A percentile compares a stretch with the other conserved stretches of the same genome.
These are phyloP conservation scores for Elongisporangium prolatum DNA, from an alignment of 352 stramenopile genomes.

Conservation along the genomic window DNA sequence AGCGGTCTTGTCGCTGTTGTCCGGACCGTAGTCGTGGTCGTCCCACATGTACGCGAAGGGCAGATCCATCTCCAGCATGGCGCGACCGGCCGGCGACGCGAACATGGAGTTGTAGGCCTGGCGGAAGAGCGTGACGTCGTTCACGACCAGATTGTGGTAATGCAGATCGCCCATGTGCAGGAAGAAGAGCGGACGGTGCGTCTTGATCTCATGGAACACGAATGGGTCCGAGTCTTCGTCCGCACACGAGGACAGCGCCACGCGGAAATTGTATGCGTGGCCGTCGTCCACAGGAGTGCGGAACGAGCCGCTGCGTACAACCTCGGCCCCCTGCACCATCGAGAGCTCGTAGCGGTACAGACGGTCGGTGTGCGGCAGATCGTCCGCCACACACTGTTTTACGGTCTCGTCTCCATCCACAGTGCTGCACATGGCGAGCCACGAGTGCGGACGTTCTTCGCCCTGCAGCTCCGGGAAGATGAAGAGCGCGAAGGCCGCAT, in stretches of 20 bases:
- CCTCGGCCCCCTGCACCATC: constrained; percentile 22
- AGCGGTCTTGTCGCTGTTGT: constrained; percentile 84
- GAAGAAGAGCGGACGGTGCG: constrained; percentile 76
- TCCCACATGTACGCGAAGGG: constrained; percentile 90
- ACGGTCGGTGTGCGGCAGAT: constrained; percentile 43
- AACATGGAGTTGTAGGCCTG: constrained; percentile 70
- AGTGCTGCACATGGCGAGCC: constrained; percentile 26
- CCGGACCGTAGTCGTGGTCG: constrained; percentile 87
- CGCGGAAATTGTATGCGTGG: constrained; percentile 49
- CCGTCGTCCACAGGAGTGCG: constrained; percentile 41
- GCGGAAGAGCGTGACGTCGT: constrained; percentile 58
- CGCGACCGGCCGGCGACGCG: constrained; percentile 50
- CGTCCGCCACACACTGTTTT: constrained; percentile 36
- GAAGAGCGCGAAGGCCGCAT: constrained; percentile 53
- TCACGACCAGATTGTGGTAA: constrained; percentile 78
- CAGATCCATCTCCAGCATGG: constrained; percentile 80
- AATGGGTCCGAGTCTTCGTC: constrained; percentile 73
- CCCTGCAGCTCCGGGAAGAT: constrained; percentile 37
- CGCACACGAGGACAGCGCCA: constrained; percentile 78
- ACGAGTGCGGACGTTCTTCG: constrained; percentile 44
- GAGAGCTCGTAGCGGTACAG: constrained; percentile 61
- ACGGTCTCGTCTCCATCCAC: constrained; percentile 32
- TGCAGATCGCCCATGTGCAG: constrained; percentile 88
- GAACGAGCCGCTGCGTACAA: constrained; percentile 40
- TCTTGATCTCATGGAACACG: constrained; percentile 44